Evolutionary conservation across 352 stramenopile species (phyloP), one percentile per base, ranked within the genome.

Genomic region (Pythium dissotocum): DNA sequence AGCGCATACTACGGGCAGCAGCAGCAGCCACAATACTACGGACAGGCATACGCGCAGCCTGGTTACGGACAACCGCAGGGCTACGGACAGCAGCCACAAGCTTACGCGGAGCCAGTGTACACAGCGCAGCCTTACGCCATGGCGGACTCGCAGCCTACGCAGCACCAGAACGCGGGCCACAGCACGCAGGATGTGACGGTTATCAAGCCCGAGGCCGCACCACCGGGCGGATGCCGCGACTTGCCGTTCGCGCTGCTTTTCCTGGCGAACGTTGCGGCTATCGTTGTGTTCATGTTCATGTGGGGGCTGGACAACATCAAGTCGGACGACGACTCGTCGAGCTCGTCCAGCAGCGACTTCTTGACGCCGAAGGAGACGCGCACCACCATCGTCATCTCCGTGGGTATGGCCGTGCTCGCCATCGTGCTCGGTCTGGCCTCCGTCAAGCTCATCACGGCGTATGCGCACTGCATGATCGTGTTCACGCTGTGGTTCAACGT

Each of bases 401-500:
- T 70, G 4, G 56, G 36, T n/a, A 67, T 70, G 57, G 57, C 78
- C n/a, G 79, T 82, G 49, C 73, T 82, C 7, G 73, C 90, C 28
- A 65, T 95, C 48, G 75, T 89, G 36, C 61, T 94, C 46, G 77
- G 82, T 52, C 67, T 96, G 9, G 40, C 77, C 6, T 69, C 90
- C 49, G 85, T 96, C 54, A 92, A 93, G 71, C 84, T 96, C 63
- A 91, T 94, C 48, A 85, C 89, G 6, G 74, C 81, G 30, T 89
- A 88, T 66, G 88, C 87, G 28, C 77, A 83, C 52, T 87, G 78
- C 58, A 94, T 94, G 86, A 95, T 96, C 73, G 73, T 80, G 57
- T 93, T 95, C 60, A 82, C 89, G 66, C 77, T 96, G 18, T 96
- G 88, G 75, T 95, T 93, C 75, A 94, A 93, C 65, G 88, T 96